These are phyloP conservation scores for Achaetomiella virescens DNA, from an alignment of 495 filamentous ascomycete genomes.

Conservation along the genomic window DNA sequence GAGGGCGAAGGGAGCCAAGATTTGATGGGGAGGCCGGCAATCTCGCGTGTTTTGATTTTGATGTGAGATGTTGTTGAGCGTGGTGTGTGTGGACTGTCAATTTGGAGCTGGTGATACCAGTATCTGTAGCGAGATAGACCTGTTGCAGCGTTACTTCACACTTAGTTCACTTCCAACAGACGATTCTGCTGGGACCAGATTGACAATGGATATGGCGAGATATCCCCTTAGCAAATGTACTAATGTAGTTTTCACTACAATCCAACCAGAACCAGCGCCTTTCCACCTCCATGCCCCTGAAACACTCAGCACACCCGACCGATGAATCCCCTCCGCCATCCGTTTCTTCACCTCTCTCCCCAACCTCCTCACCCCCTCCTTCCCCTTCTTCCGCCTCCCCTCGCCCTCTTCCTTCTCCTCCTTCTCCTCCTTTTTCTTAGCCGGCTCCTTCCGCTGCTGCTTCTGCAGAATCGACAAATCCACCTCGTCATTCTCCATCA, in stretches of 20 bases:
- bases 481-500: slow-evolving; percentile 48
- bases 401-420: slow-evolving; percentile 21
- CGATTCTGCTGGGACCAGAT: too few relatives aligned
- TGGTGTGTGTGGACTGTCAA: not conserved
- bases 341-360: slow-evolving; percentile 25
- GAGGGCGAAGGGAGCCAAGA: slow-evolving; percentile 52
- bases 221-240: too few relatives aligned
- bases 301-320: slow-evolving; percentile 47
- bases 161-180: too few relatives aligned
- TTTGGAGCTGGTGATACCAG: too few relatives aligned
- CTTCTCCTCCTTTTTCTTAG: slow-evolving; percentile 21
- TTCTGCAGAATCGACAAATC: slow-evolving; percentile 39
- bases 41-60: not conserved
- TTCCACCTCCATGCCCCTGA: not conserved
- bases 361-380: slow-evolving; percentile 12
- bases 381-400: slow-evolving; percentile 20
- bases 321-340: slow-evolving; percentile 54
- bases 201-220: too few relatives aligned
- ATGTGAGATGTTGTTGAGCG: not conserved
- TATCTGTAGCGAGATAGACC: too few relatives aligned
- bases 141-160: too few relatives aligned
- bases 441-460: slow-evolving; percentile 21
- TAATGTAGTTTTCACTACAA: too few relatives aligned
- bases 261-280: not conserved
- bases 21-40: slow-evolving; percentile 22